Percentiles rank a stretch among this genome's conserved stretches.
These are phyloP conservation scores for Naegleria lovaniensis DNA, from an alignment of 208 protist genomes.

Conservation along the genomic window DNA sequence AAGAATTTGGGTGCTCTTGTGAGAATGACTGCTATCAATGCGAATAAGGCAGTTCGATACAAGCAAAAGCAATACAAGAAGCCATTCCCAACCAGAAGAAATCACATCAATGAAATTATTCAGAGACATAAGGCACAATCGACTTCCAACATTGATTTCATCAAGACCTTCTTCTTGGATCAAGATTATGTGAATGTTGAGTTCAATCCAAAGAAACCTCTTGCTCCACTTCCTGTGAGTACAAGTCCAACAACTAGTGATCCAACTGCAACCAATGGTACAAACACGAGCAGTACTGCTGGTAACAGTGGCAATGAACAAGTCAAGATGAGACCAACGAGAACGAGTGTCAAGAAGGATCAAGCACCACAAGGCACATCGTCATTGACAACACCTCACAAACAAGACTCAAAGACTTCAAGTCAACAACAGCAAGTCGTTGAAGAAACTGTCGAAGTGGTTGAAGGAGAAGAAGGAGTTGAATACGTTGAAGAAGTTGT, in stretches of 20 bases:
- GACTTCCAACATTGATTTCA: not conserved
- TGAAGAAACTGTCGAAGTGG: not conserved
- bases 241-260: not conserved
- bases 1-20: slow-evolving; percentile 49
- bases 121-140: not conserved
- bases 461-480: not conserved
- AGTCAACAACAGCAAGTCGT: not conserved
- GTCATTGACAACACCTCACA: too few species aligned
- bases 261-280: not conserved
- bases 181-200: not conserved
- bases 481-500: not conserved
- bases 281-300: not conserved
- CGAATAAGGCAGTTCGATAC: slow-evolving; percentile 41
- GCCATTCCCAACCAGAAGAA: slow-evolving; percentile 39
- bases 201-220: not conserved
- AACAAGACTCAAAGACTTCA: not conserved
- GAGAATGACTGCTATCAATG: slow-evolving; percentile 57
- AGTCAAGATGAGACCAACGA: not conserved
- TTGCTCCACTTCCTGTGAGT: not conserved
- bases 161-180: not conserved
- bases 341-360: not conserved
- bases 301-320: not conserved
- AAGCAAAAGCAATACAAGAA: slow-evolving; percentile 39
- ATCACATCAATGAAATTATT: slow-evolving; percentile 33
- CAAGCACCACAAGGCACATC: not conserved